Conservation (phyloP, 495 filamentous ascomycete genomes). For the Aspergillus bertholletiae region DNA sequence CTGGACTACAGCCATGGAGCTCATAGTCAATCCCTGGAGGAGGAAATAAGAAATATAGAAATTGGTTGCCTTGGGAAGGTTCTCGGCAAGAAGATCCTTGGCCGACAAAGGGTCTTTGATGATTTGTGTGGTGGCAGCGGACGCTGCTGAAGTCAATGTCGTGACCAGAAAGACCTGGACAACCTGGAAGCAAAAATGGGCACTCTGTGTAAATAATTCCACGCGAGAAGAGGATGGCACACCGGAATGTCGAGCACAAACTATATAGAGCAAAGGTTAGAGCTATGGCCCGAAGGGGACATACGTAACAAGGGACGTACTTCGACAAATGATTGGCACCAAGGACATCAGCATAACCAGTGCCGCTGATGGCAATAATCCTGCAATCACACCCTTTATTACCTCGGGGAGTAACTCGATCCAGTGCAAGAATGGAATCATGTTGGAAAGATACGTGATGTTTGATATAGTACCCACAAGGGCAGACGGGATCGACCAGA, state of each 20-base stretch:
- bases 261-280: slow-evolving; percentile 33
- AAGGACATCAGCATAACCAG: slow-evolving; percentile 82
- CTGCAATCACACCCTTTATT: slow-evolving; percentile 75
- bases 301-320: slow-evolving; percentile 36
- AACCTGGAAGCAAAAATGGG: slow-evolving; percentile 89
- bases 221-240: slow-evolving; percentile 72
- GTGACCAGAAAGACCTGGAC: slow-evolving; percentile 87
- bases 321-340: slow-evolving; percentile 76
- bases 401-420: slow-evolving; percentile 63
- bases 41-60: slow-evolving; percentile 93
- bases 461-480: slow-evolving; percentile 81
- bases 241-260: slow-evolving; percentile 68
- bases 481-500: slow-evolving; percentile 87
- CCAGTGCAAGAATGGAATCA: slow-evolving; percentile 63
- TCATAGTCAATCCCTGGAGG: slow-evolving; percentile 76
- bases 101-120: slow-evolving; percentile 57
- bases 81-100: slow-evolving; percentile 63
- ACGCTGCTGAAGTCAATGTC: slow-evolving; percentile 71
- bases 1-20: slow-evolving; percentile 68
- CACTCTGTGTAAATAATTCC: slow-evolving; percentile 82
- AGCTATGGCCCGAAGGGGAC: not conserved
- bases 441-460: slow-evolving; percentile 59
- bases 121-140: slow-evolving; percentile 62
- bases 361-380: slow-evolving; percentile 71
- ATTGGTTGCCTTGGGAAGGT: slow-evolving; percentile 77